Base-by-base conservation (phyloP, 768 basidiomycete species). In the Boletus pseudopeckii region DNA sequence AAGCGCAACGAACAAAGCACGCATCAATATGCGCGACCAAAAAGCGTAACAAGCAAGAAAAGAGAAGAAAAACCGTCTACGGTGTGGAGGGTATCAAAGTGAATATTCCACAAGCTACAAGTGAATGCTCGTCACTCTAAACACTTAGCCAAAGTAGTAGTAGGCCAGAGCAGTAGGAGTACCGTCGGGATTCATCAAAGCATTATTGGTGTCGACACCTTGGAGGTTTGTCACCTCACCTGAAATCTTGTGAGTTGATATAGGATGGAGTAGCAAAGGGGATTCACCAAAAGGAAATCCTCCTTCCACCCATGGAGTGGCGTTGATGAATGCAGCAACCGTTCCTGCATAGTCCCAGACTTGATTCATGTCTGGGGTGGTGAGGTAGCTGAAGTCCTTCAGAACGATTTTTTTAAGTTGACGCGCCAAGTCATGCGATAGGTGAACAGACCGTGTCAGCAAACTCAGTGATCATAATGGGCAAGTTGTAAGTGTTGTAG, bases 381-480 rank as follows among this genome's bases (percentile, higher is more conserved):
- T 52, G 22, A 71, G 74, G 18, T 74, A 75, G 56, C 65, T 68
- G 67, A 81, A 91, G 74, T 85, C 75, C 81, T 88, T 58, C 11
- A 18, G 50, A 28, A 36, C 44, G 28, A 37, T 60, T 17, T n/a
- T n/a, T n/a, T n/a, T n/a, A n/a, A 57, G 52, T 40, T 22, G 47
- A 24, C 42, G 17, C 3, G 5, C 7, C 26, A 8, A 11, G 41
- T 15, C 32, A 36, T 51, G 32, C 6, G 14, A 26, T 8, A 7
- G 11, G n/a, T 3, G 7, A 36, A 17, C 30, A 54, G 54, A 82
- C 88, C 75, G 83, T 75, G 72, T 82, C 84, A 55, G 88, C 89
- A 60, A 80, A 84, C 64, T 93, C 90, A 5, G 87, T 87, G 53
- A 86, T 66, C 75, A 73, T 77, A 52, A 92, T 65, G 18, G 63